Base-by-base conservation (phyloP, 1,139 yeast species). In the Williopsis jadinii region DNA sequence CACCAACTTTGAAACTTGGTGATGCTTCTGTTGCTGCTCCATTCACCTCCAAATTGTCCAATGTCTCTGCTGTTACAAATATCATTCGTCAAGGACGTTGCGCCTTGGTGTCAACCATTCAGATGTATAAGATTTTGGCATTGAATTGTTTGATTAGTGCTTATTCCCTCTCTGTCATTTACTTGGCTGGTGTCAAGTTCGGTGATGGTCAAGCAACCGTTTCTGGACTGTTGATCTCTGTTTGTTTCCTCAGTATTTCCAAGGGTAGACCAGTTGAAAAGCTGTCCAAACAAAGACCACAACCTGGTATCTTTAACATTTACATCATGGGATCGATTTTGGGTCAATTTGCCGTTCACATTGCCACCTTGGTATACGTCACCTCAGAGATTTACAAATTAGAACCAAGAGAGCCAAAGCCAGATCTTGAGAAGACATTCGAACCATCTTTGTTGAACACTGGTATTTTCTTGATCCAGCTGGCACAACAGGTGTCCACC, bases 21-120 rank as follows among this genome's bases (percentile, higher is more conserved):
- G 99, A 92, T 68, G 99, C 99, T 9, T 90, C 97, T 27, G 96
- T 94, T 56, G 99, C 99, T 43, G 99, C 99, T 32, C 99, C 99
- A 36, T 88, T 92, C 62, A 92, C 99, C 14, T 90, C 97, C 27
- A 92, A 92, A 62, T 76, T 92, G 53, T 79, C 96, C 31, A 85
- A 84, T 60, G 98, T 94, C 38, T 77, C 92, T 43, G 84, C 98
- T 42, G 97, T 94, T 44, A 85, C 95, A 41, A 83, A 88, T 59
- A 86, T 92, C 52, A 77, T 92, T 54, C 90, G 99, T 67, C 97
- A 94, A 73, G 99, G 99, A 53, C 88, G 99, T 68, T 87, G 96
- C 71, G 96, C 99, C 10, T 73, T 92, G 55, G 97, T 94, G 43
- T 88, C 97, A 12, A 92, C 98, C 15, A 90, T 92, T 59, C 98